Base-by-base conservation (phyloP, 352 stramenopile genomes). In the Phytopythium delawarense region DNA sequence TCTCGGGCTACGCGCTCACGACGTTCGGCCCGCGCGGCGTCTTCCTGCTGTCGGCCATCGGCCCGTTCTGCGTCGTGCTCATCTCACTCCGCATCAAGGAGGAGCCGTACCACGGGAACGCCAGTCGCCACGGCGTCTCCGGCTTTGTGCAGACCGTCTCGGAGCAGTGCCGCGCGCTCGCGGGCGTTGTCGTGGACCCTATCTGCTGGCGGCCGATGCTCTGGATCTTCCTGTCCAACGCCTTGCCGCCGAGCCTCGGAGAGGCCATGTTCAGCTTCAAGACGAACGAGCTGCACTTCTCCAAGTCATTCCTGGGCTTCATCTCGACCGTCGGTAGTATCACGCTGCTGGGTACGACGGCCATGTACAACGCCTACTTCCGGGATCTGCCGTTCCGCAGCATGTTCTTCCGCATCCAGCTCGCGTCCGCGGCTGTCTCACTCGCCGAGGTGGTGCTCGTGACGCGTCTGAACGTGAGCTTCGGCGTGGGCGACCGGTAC, bases 251-350 rank as follows among this genome's bases (percentile, higher is more conserved):
- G 9, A 91, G 81, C 54, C 69, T 91, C n/a, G 74, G 76, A 18
- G 79, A 93, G 54, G 84, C 80, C 66, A 91, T 90, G 79, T 93
- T 92, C 76, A 90, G 75, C 70, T 93, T 93, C 69, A 89, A 88
- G 67, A 93, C 84, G 7, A 72, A 69, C 60, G 81, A 91, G 63
- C 68, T 93, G 28, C 61, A 76, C 61, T 93, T 93, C 60, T 80
- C 78, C 57, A 87, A 88, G 57, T 85, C 78, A 11, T 93, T 93
- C 65, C 74, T 93, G 11, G 81, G 81, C 23, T 89, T 89, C 65
- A 82, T 93, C 67, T 93, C 84, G 48, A 89, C 80, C 0, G 65
- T 91, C 23, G 84, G 84, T 20, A 89, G 78, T 53, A 65, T 93
- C 58, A 91, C 81, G 8, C 69, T 91, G 18, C 65, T 93, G 23